Conservation (phyloP, 768 basidiomycete species). For the Lentinus tigrinus region DNA sequence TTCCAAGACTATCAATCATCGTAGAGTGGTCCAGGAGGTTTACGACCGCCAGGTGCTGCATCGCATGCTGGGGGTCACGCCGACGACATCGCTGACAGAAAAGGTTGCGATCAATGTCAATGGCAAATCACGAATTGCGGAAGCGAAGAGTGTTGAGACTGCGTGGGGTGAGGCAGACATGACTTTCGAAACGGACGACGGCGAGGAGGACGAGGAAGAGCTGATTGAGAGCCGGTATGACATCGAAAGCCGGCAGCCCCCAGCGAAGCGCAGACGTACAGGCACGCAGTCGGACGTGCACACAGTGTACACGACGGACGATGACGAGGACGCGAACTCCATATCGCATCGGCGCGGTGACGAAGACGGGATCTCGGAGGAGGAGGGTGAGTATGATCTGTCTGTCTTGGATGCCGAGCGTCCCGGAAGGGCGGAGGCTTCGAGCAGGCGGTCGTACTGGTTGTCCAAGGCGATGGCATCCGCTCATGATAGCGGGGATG, state of each 20-base stretch:
- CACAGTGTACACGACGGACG: constrained; percentile 53
- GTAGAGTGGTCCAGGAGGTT: constrained; percentile 66
- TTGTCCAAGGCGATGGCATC: constrained; percentile 47
- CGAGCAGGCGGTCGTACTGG: constrained; percentile 54
- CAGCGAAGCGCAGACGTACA: constrained; percentile 46
- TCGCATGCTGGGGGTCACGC: constrained; percentile 47
- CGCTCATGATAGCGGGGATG: constrained; percentile 25
- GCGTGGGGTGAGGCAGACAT: constrained; percentile 42
- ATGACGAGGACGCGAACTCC: constrained; percentile 36
- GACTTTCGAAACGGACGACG: constrained; percentile 27
- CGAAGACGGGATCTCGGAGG: constrained; percentile 30
- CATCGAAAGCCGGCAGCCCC: constrained; percentile 35
- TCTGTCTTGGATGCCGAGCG: constrained; percentile 6
- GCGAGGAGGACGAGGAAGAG: constrained; percentile 32
- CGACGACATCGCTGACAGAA: constrained; percentile 10
- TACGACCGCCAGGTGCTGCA: constrained; percentile 63
- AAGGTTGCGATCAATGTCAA: constrained; percentile 1
- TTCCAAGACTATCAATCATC: constrained; percentile 69
- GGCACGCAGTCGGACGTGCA: constrained; percentile 37
- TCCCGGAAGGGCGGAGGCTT: constrained; percentile 25
- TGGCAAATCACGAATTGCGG: constrained; percentile 12
- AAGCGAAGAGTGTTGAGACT: constrained; percentile 30
- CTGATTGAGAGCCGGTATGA: constrained; percentile 51
- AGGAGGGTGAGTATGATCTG: constrained; percentile 26
- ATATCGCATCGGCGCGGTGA: constrained; percentile 14